Base-by-base conservation (phyloP, 768 basidiomycete species). In the Suillus spraguei region DNA sequence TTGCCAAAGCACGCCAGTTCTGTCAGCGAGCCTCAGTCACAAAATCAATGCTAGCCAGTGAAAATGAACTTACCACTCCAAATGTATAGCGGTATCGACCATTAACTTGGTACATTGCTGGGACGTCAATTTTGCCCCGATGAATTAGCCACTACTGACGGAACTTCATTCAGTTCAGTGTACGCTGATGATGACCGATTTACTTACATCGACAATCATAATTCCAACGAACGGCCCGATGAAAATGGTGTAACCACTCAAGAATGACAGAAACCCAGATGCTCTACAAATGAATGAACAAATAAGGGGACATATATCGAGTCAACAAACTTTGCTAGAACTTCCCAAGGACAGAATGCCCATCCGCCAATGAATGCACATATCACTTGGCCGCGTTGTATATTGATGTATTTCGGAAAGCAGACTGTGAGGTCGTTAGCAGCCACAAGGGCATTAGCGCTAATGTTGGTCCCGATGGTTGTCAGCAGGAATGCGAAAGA, bases 381-480 rank as follows among this genome's bases (percentile, higher is more conserved):
- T 39, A 96, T 78, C 64, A 92, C 75, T 69, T 88, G 88, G 1
- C 95, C 95, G 11, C 94, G 82, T 59, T 85, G 82, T 65, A 95
- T 92, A 71, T 95, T 92, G 77, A 96, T 85, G 65, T 83, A 95
- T 62, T 82, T 80, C 35, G 91, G 94, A 69, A 82, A 85, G 46
- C 91, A 77, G n/a, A 86, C 92, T 4, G 87, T 91, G 79, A 95
- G 85, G 71, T 96, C 94, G 70, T 95, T 95, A 5, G 90, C 93
- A 3, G 92, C 90, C 24, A 81, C 79, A 56, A 88, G 80, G 7
- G 85, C 84, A 75, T 89, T 89, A 13, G 88, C 87, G 17, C 85
- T 84, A 65, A 86, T 80, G 61, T 84, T 83, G 59, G 79, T 80
- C 35, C 76, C 77, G 11, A 68, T 62, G 1, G 70, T 76, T 11